Evolutionary conservation across 148 eudicot genomes (phyloP).

Genomic region (Gaultheria prostrata): DNA sequence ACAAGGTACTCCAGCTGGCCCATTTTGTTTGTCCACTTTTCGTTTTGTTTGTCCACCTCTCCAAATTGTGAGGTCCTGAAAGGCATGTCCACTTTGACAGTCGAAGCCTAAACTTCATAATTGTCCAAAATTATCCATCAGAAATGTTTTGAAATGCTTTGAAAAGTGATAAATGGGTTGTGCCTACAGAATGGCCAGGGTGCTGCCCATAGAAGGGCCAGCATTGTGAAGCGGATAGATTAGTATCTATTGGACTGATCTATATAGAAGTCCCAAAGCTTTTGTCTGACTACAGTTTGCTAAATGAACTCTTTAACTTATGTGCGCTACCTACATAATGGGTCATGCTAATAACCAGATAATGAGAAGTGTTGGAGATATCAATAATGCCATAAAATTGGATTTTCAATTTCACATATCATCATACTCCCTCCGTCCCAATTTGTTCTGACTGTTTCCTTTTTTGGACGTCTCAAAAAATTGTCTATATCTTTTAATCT

Average conservation of each 20-base stretch:
- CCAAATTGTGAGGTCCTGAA: background rate
- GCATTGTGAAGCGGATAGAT: background rate
- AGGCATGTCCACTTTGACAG: background rate
- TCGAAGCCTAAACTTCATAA: background rate
- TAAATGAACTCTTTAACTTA: background rate
- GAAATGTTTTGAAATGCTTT: background rate
- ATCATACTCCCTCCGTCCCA: no score
- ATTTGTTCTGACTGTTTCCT: no score
- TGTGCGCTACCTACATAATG: background rate
- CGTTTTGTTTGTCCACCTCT: background rate
- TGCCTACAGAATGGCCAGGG: background rate
- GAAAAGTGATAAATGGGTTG: background rate
- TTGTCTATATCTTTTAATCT: no score
- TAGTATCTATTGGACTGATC: background rate
- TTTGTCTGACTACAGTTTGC: background rate
- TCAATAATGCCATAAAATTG: background rate
- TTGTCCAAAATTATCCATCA: background rate
- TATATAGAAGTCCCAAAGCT: background rate
- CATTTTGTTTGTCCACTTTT: background rate
- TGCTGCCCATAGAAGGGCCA: background rate
- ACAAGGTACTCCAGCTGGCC: constrained; percentile 50
- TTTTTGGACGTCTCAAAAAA: no score
- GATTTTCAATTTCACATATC: background rate
- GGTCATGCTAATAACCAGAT: background rate
- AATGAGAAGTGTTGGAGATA: background rate